These are phyloP conservation scores for Aspergillus pseudotamarii DNA, from an alignment of 2,329 filamentous ascomycete species.

Conservation along the genomic window DNA sequence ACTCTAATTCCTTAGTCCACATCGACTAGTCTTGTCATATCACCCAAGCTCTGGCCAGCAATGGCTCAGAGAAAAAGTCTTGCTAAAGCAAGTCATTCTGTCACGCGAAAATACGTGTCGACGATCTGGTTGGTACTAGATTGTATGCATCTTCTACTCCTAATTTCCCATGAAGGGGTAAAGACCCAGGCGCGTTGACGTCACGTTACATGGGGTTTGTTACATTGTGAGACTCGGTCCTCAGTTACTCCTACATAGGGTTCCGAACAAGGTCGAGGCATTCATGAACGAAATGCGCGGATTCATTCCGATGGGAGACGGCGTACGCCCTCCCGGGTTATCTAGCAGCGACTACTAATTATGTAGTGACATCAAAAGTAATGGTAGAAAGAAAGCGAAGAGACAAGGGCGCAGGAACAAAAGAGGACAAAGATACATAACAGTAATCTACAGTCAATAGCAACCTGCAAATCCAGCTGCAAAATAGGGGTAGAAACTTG, in stretches of 20 bases:
- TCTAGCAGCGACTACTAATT: not conserved
- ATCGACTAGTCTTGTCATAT: not conserved
- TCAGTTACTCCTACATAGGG: too few species aligned
- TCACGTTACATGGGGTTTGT: not conserved
- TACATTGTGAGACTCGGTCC: not conserved
- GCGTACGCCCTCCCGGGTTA: not conserved
- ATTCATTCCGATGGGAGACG: not conserved
- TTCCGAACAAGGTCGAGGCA: not conserved
- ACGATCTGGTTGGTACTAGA: not conserved
- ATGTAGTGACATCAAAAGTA: not conserved
- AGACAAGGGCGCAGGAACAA: not conserved
- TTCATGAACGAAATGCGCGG: not conserved
- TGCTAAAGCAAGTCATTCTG: not conserved
- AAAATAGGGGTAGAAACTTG: conserved; percentile 1
- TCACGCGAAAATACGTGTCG: not conserved
- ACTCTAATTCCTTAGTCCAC: not conserved
- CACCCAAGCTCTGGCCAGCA: not conserved
- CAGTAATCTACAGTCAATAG: conserved; percentile 6
- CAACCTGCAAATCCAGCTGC: conserved; percentile 1
- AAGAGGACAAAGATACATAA: conserved; percentile 2
- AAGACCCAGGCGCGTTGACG: not conserved
- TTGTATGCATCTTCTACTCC: not conserved
- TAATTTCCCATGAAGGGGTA: too few species aligned
- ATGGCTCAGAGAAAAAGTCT: not conserved
- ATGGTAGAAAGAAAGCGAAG: not conserved